A percentile compares a stretch with the other conserved stretches of the same genome.
These are phyloP conservation scores for Pichia sp. DNA, from an alignment of 1,139 yeast genomes.

Conservation along the genomic window DNA sequence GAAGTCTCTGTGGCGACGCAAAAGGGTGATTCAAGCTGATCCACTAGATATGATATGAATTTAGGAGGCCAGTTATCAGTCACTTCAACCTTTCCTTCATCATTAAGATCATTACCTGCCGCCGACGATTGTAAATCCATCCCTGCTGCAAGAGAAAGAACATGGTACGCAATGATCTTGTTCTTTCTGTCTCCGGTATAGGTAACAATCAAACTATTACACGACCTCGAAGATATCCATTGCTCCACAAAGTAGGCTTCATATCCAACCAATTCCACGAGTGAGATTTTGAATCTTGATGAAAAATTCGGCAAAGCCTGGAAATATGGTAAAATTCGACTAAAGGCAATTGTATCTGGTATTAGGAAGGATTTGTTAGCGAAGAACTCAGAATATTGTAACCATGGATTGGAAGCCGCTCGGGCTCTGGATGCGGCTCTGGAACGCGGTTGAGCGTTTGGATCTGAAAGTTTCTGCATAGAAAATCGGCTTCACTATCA, in stretches of 20 bases:
- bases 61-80: conserved; percentile 44
- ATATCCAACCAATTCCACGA: conserved; percentile 54
- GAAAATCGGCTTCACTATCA: too few species aligned
- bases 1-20: conserved; percentile 48
- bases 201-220: conserved; percentile 65
- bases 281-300: conserved; percentile 22
- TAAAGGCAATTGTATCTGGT: conserved; percentile 12
- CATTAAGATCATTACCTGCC: conserved; percentile 17
- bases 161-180: conserved; percentile 50
- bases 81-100: conserved; percentile 43
- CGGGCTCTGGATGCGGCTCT: conserved; percentile 1
- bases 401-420: conserved; percentile 8
- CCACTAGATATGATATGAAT: conserved; percentile 57
- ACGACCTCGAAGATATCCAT: conserved; percentile 73
- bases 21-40: conserved; percentile 54
- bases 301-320: conserved; percentile 2
- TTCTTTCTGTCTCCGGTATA: conserved; percentile 77
- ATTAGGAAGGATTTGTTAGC: conserved; percentile 11
- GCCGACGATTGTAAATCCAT: conserved; percentile 19
- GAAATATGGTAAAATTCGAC: conserved; percentile 8
- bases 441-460: background rate
- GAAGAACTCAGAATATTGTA: conserved; percentile 9
- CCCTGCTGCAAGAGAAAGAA: conserved; percentile 23
- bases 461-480: background rate
- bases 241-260: conserved; percentile 91